phyloP scores from a whole-genome alignment of 2,329 filamentous ascomycete species.

The Ophiostoma novo-ulmi region DNA sequence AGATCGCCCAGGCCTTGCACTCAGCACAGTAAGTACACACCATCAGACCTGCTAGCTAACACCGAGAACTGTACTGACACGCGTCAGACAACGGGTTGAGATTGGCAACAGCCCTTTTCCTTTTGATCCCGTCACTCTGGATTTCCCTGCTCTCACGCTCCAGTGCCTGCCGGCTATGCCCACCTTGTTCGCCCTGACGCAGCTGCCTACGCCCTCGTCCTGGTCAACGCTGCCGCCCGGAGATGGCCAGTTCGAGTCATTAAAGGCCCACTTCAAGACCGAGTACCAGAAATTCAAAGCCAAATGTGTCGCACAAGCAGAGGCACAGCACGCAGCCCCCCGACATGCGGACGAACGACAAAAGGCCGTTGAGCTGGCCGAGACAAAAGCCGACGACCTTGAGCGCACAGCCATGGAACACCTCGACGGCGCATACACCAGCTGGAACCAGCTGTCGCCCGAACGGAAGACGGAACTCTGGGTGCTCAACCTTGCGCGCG shows the following conservation, averaged over 20 bases:
- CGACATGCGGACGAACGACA: constrained; percentile 40
- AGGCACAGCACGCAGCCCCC: neutral
- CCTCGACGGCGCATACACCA: constrained; percentile 67
- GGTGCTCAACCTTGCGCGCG: constrained; percentile 57
- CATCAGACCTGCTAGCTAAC: neutral
- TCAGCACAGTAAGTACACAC: constrained; percentile 65
- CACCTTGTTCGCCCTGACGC: constrained; percentile 74
- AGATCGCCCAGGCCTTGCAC: constrained; percentile 73
- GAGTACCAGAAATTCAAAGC: constrained; percentile 62
- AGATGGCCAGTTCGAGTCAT: constrained; percentile 65
- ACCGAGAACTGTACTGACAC: neutral
- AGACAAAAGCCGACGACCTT: constrained; percentile 52
- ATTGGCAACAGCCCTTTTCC: constrained; percentile 59
- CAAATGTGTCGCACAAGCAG: constrained; percentile 40
- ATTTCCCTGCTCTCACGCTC: constrained; percentile 79
- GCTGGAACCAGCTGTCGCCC: constrained; percentile 63
- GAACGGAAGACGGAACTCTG: constrained; percentile 56
- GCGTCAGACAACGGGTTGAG: constrained; percentile 42
- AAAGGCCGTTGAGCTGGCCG: constrained; percentile 42
- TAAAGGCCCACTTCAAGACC: constrained; percentile 61
- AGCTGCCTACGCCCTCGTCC: constrained; percentile 69
- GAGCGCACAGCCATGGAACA: constrained; percentile 69
- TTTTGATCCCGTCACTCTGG: constrained; percentile 79
- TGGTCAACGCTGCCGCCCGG: constrained; percentile 77
- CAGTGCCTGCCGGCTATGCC: constrained; percentile 75